Base-by-base conservation (phyloP, 73 alveolate genomes). In the Paramecium primaurelia region DNA sequence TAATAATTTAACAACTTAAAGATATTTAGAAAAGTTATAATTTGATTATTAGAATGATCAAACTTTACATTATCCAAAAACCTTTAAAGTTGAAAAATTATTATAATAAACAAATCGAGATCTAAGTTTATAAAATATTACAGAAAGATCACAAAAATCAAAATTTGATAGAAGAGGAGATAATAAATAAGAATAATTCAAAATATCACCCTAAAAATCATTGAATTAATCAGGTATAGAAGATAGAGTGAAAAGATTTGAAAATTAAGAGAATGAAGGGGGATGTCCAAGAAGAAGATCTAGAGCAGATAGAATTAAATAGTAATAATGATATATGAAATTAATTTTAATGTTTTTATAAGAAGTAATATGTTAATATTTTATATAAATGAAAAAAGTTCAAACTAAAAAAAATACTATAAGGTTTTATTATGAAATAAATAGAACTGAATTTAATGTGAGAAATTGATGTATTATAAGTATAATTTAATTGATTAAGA, bases 221-320 rank as follows among this genome's bases (percentile, higher is more conserved):
- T 73, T 73, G 18, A 73, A 40, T 73, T 34, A 40, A 73, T 73
- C 34, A 37, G 47, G 40, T 0, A 37, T 36, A 6, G 87, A 73
- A 73, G 87, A 73, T 20, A 32, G 87, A 38, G 22, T 73, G 16
- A 73, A 73, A 44, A 73, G 59, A 73, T 73, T 73, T 73, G 87
- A 73, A 18, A 54, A 54, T 34, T 73, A 73, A 73, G 87, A 73
- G 16, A 73, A 40, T 73, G 87, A 73, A 20, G 11, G 14, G 4
- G 26, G n/a, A n/a, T 73, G 8, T 30, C 59, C 87, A 0, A 73
- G 87, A 11, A 34, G 87, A n/a, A 73, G 87, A 73, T 73, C 87
- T 16, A 73, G 87, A 36, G 87, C 87, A 12, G 87, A 73, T 30
- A 32, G 87, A 73, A 36, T 73, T 12, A 73, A 73, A 73, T 37